phyloP scores from a whole-genome alignment of 805 yeast species.

The Hanseniaspora thailandica region DNA sequence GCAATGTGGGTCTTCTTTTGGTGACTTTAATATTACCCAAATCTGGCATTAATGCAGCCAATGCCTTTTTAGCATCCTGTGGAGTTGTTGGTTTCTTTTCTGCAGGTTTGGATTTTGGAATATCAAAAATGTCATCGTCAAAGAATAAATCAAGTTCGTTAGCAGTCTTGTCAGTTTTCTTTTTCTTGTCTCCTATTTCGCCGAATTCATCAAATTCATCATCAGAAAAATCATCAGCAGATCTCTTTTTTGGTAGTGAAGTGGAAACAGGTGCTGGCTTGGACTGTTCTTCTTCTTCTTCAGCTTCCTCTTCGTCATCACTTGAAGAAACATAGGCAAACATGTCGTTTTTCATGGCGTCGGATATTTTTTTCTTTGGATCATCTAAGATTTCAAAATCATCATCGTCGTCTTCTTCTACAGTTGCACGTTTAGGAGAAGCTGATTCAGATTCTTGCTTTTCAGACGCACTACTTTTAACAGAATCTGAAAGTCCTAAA shows the following conservation, averaged over 20 bases:
- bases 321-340: slow-evolving; percentile 2
- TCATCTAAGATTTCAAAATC: background rate
- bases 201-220: background rate
- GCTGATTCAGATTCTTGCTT: no score
- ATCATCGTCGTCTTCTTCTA: background rate
- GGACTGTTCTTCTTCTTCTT: background rate
- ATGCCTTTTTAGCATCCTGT: background rate
- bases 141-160: background rate
- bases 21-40: background rate
- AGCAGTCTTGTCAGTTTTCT: background rate
- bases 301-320: background rate
- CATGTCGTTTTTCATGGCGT: slow-evolving; percentile 7
- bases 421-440: background rate
- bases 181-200: background rate
- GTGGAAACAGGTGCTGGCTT: background rate
- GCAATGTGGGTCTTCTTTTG: background rate
- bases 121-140: background rate
- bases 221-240: background rate
- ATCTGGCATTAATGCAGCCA: background rate
- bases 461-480: no score
- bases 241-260: background rate
- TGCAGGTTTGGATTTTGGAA: background rate
- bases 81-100: background rate
- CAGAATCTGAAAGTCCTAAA: no score
- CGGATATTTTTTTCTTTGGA: background rate